Evolutionary conservation across 192 early-diverging fungal genomes (phyloP).

Genomic region (Coemansia sp.): DNA sequence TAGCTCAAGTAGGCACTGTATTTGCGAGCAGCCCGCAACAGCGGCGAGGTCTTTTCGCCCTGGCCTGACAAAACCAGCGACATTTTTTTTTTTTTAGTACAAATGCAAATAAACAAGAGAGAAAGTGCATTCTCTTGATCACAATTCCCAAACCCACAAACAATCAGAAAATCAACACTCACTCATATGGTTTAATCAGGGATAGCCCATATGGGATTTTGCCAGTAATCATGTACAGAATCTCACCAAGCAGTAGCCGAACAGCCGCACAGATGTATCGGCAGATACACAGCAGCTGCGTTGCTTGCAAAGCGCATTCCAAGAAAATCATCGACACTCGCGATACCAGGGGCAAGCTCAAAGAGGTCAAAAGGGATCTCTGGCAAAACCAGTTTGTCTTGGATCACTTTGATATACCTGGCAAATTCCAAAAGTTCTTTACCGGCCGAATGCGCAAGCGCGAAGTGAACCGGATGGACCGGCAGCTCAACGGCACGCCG

Average conservation of each 20-base stretch:
- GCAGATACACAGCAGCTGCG: background rate
- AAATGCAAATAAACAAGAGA: conserved; percentile 7
- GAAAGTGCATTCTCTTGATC: conserved; percentile 2
- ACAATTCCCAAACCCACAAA: background rate
- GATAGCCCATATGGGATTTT: too few species aligned
- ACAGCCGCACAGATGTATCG: background rate
- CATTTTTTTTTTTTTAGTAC: too few species aligned
- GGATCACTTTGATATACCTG: conserved; percentile 45
- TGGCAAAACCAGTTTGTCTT: conserved; percentile 43
- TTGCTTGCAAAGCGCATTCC: background rate
- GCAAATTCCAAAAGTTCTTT: conserved; percentile 49
- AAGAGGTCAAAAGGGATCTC: conserved; percentile 28
- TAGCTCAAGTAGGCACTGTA: conserved; percentile 53
- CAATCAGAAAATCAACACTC: too few species aligned
- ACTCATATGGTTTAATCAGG: too few species aligned
- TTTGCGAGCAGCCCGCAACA: conserved; percentile 27
- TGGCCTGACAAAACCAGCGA: conserved; percentile 49
- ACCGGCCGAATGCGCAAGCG: conserved; percentile 51
- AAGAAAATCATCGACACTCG: conserved; percentile 1
- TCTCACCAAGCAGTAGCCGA: background rate
- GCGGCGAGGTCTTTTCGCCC: conserved; percentile 45
- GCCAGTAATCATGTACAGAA: too few species aligned
- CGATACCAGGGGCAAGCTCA: conserved; percentile 1
- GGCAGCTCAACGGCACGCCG: conserved; percentile 15
- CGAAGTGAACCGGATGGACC: conserved; percentile 29